These are phyloP conservation scores for Macrophomina pseudophaseolina DNA, from an alignment of 2,329 filamentous ascomycete genomes.

Conservation along the genomic window DNA sequence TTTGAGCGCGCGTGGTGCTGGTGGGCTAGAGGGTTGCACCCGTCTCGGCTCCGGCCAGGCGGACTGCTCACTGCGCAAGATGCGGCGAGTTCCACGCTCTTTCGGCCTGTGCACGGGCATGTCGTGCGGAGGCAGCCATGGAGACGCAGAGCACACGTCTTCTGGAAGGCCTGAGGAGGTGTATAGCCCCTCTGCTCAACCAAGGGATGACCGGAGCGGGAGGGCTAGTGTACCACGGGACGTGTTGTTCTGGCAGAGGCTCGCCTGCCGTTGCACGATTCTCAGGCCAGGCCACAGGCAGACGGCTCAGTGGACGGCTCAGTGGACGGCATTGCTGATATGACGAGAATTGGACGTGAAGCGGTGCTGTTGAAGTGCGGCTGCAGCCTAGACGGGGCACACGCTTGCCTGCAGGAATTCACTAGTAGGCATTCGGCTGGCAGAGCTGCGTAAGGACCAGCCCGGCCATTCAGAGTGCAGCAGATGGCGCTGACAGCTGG, in stretches of 20 bases:
- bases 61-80: not conserved
- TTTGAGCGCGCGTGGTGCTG: not conserved
- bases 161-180: not conserved
- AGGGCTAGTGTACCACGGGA: not conserved
- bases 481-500: not conserved
- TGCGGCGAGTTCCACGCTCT: not conserved
- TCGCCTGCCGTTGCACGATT: not conserved
- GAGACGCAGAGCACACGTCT: not conserved
- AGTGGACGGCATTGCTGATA: not conserved
- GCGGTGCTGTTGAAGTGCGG: not conserved
- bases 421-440: not conserved
- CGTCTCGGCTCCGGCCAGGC: not conserved
- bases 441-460: not conserved
- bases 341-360: not conserved
- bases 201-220: not conserved
- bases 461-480: not conserved
- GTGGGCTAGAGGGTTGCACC: not conserved
- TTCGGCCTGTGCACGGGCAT: not conserved
- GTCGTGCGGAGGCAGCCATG: not conserved
- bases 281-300: not conserved
- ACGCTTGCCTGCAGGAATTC: not conserved
- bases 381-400: not conserved
- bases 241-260: not conserved
- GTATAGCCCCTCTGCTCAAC: not conserved
- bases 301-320: not conserved